Evolutionary conservation across 2,329 filamentous ascomycete genomes (phyloP).

Genomic region (Pseudocercospora vitis): DNA sequence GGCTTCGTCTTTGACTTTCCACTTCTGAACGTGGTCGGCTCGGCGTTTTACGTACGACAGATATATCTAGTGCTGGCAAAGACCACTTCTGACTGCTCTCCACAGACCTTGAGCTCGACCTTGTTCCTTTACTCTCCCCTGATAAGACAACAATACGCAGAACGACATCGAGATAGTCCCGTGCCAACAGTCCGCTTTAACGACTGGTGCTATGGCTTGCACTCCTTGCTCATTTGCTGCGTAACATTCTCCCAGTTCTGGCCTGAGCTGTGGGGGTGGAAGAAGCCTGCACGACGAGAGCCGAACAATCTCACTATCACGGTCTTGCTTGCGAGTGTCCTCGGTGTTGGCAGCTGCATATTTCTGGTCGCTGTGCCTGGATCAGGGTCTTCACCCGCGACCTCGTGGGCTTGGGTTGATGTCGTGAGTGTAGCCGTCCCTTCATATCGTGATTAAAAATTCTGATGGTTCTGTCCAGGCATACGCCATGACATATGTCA

Average conservation of each 20-base stretch:
- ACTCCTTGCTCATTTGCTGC: constrained; percentile 72
- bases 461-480: constrained; percentile 42
- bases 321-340: background rate
- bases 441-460: background rate
- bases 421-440: constrained; percentile 47
- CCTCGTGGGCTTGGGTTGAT: constrained; percentile 60
- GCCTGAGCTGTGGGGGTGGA: constrained; percentile 71
- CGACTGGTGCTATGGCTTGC: constrained; percentile 82
- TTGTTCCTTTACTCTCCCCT: constrained; percentile 75
- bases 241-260: constrained; percentile 77
- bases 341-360: background rate
- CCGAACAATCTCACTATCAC: background rate
- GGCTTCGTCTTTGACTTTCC: constrained; percentile 89
- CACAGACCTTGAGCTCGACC: constrained; percentile 59
- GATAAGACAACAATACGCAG: constrained; percentile 79
- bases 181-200: constrained; percentile 84
- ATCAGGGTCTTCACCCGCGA: background rate
- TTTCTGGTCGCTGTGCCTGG: background rate
- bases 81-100: background rate
- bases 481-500: constrained; percentile 77
- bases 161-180: constrained; percentile 68
- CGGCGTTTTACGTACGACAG: constrained; percentile 62
- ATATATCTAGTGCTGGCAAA: background rate
- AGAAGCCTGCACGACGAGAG: constrained; percentile 27
- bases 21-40: constrained; percentile 69